Percentiles rank a stretch among this genome's conserved stretches.
These are phyloP conservation scores for Thraustotheca clavata DNA, from an alignment of 352 stramenopile species.

Conservation along the genomic window DNA sequence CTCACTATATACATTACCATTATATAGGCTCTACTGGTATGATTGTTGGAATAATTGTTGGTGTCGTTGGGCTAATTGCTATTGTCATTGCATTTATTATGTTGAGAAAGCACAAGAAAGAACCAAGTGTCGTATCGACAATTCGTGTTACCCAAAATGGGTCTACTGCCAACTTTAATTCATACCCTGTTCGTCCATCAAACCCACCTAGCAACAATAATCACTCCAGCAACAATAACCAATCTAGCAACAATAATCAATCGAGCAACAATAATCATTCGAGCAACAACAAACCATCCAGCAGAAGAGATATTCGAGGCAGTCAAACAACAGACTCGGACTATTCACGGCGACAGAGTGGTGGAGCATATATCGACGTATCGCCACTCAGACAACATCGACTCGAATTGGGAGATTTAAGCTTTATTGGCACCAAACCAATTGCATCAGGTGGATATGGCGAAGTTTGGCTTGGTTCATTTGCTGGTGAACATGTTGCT, in stretches of 20 bases:
- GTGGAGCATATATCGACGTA: background rate
- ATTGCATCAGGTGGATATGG: conserved; percentile 51
- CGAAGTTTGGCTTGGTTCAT: conserved; percentile 57
- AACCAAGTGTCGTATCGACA: no score
- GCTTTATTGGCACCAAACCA: conserved; percentile 40
- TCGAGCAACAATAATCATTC: background rate
- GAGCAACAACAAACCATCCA: background rate
- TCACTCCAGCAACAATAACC: background rate
- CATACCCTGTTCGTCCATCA: no score
- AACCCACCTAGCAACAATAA: no score
- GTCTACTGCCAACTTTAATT: no score
- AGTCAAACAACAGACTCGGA: no score
- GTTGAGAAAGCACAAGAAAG: no score
- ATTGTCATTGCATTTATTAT: no score
- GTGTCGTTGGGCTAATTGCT: no score
- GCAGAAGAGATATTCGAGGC: no score
- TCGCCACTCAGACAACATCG: conserved; percentile 22
- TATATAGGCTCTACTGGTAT: background rate
- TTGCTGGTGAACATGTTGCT: conserved; percentile 53
- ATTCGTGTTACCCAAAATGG: no score
- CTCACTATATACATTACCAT: background rate
- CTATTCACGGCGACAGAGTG: background rate
- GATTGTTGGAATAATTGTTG: no score
- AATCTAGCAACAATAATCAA: background rate
- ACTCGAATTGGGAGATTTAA: conserved; percentile 37